These are phyloP conservation scores for Colletotrichum navitas DNA, from an alignment of 2,329 filamentous ascomycete species.

Conservation along the genomic window DNA sequence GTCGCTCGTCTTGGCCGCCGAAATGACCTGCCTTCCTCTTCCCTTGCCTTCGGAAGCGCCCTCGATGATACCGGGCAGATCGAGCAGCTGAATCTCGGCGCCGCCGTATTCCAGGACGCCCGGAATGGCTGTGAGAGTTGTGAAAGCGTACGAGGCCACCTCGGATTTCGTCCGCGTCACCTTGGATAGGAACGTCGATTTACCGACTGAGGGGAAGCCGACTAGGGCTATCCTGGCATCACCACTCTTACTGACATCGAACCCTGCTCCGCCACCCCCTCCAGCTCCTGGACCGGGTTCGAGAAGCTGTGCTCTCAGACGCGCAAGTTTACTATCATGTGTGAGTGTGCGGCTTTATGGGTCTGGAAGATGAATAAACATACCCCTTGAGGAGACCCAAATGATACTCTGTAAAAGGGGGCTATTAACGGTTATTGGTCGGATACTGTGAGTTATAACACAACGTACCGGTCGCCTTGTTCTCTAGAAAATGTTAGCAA, in stretches of 20 bases:
- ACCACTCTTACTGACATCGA: conserved; percentile 94
- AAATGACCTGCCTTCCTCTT: conserved; percentile 94
- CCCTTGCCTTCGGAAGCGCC: conserved; percentile 96
- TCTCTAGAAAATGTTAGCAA: conserved; percentile 73
- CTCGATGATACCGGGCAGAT: conserved; percentile 98
- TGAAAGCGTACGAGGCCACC: conserved; percentile 96
- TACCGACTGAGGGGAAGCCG: conserved; percentile 98
- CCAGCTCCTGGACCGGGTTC: conserved; percentile 88
- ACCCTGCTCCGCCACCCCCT: conserved; percentile 83
- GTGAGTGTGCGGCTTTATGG: neutral
- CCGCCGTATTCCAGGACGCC: conserved; percentile 98
- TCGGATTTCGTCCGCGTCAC: conserved; percentile 98
- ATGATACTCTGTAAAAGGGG: conserved; percentile 82
- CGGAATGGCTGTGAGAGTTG: conserved; percentile 95
- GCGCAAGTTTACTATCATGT: conserved; percentile 85
- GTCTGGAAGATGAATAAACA: conserved; percentile 44
- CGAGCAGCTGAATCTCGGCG: conserved; percentile 96
- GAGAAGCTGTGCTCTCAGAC: conserved; percentile 91
- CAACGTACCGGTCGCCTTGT: conserved; percentile 94
- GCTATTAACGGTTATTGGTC: conserved; percentile 21
- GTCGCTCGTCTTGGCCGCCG: conserved; percentile 97
- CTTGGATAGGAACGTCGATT: conserved; percentile 98
- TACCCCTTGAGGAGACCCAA: conserved; percentile 97
- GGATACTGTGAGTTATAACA: neutral
- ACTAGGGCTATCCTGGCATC: conserved; percentile 97